A percentile compares a stretch with the other conserved stretches of the same genome.
Evolutionary conservation across 106 monocot species (phyloP).

Genomic region (Dioscorea zingiberensis): DNA sequence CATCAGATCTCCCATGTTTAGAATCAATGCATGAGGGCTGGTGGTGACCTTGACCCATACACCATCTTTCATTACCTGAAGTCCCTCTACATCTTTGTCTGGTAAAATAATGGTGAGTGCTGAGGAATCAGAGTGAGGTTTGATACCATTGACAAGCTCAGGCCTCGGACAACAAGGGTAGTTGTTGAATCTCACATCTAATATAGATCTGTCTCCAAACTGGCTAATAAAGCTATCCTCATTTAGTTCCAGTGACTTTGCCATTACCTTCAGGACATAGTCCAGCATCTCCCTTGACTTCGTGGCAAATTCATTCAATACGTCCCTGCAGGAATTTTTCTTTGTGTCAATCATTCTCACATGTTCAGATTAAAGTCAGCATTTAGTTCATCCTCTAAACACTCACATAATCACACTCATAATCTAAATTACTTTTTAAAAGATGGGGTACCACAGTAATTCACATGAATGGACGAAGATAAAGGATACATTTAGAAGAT

Average conservation of each 20-base stretch:
- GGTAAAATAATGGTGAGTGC: constrained; percentile 29
- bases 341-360: no score
- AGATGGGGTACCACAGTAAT: no score
- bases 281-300: constrained; percentile 22
- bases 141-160: constrained; percentile 44
- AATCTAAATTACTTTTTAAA: no score
- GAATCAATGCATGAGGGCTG: constrained; percentile 33
- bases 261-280: constrained; percentile 17
- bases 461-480: no score
- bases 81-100: constrained; percentile 42
- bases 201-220: constrained; percentile 24
- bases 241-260: constrained; percentile 28
- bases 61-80: constrained; percentile 45
- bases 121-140: constrained; percentile 47
- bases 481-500: no score
- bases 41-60: constrained; percentile 36
- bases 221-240: constrained; percentile 34
- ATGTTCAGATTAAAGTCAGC: background rate
- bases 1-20: constrained; percentile 49
- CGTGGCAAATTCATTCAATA: constrained; percentile 28
- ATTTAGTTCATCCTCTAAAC: background rate
- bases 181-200: constrained; percentile 41
- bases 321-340: constrained; percentile 25
- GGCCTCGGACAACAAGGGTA: constrained; percentile 41
- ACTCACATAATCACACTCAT: no score